Percentiles rank a stretch among this genome's conserved stretches.
Evolutionary conservation across 2,329 filamentous ascomycete species (phyloP).

Genomic region (Trichoderma semiorbis): DNA sequence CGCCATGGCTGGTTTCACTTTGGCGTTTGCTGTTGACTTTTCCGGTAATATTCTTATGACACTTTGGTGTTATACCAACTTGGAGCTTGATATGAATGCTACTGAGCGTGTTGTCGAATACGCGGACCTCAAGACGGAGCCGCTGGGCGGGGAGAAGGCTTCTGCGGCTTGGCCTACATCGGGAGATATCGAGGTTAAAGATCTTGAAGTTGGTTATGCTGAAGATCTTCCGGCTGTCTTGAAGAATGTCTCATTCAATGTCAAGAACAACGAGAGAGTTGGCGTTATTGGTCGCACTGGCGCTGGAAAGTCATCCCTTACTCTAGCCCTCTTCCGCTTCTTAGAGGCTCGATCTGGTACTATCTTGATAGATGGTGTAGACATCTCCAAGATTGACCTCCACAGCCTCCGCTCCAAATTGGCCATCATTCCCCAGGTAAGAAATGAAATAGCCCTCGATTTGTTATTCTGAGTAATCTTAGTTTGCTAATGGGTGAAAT

Average conservation of each 20-base stretch:
- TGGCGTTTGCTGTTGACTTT: constrained; percentile 71
- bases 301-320: constrained; percentile 73
- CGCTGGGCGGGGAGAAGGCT: constrained; percentile 56
- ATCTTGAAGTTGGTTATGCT: constrained; percentile 70
- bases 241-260: constrained; percentile 63
- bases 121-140: constrained; percentile 63
- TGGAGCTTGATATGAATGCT: constrained; percentile 77
- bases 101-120: constrained; percentile 76
- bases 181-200: constrained; percentile 68
- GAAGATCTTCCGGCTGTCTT: constrained; percentile 67
- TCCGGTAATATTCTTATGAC: constrained; percentile 61
- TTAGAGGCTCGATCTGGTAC: constrained; percentile 64
- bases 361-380: constrained; percentile 68
- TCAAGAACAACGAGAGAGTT: constrained; percentile 65
- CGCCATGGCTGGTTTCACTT: constrained; percentile 69
- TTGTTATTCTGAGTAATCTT: background rate
- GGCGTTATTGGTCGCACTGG: constrained; percentile 78
- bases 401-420: constrained; percentile 68
- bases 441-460: background rate
- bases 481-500: constrained; percentile 17
- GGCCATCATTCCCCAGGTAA: constrained; percentile 69
- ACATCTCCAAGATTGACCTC: constrained; percentile 69
- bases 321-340: constrained; percentile 74
- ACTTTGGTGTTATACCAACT: constrained; percentile 63
- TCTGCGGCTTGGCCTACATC: constrained; percentile 73